These are phyloP conservation scores for Suillus variegatus DNA, from an alignment of 768 basidiomycete species.

Conservation along the genomic window DNA sequence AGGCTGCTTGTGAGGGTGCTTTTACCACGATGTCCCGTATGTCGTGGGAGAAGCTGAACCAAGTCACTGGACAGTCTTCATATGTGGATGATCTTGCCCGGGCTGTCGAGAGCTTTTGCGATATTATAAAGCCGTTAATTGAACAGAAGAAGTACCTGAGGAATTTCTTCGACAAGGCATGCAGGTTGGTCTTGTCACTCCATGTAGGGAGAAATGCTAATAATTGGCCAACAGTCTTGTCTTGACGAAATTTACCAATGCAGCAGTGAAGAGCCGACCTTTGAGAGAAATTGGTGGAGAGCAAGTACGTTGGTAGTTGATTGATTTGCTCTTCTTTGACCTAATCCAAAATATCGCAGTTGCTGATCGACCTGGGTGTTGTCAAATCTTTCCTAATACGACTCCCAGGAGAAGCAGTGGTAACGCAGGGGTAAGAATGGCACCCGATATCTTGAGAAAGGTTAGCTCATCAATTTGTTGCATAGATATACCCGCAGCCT, in stretches of 20 bases:
- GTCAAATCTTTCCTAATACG: slow-evolving; percentile 82
- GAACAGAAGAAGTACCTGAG: slow-evolving; percentile 95
- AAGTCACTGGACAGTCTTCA: slow-evolving; percentile 84
- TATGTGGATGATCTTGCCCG: slow-evolving; percentile 79
- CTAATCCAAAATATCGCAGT: slow-evolving; percentile 39
- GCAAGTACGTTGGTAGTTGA: slow-evolving; percentile 54
- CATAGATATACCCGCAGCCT: slow-evolving; percentile 81
- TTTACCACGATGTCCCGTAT: slow-evolving; percentile 77
- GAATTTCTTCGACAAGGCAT: slow-evolving; percentile 92
- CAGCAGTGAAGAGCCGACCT: slow-evolving; percentile 87
- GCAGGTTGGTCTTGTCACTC: slow-evolving; percentile 56
- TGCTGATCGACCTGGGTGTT: slow-evolving; percentile 88
- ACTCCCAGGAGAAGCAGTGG: slow-evolving; percentile 73
- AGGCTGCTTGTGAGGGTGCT: slow-evolving; percentile 76
- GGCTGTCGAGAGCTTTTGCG: slow-evolving; percentile 74
- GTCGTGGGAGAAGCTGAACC: slow-evolving; percentile 75
- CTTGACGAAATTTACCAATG: slow-evolving; percentile 84
- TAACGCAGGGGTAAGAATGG: slow-evolving; percentile 52
- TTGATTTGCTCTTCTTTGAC: neutral
- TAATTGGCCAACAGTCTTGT: slow-evolving; percentile 55
- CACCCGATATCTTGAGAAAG: slow-evolving; percentile 6
- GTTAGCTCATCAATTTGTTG: slow-evolving; percentile 13
- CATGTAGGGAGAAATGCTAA: neutral
- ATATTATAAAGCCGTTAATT: slow-evolving; percentile 74
- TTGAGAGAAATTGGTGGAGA: slow-evolving; percentile 93